Base-by-base conservation (phyloP, 2,329 filamentous ascomycete species). In the Botryotinia narcissicola region DNA sequence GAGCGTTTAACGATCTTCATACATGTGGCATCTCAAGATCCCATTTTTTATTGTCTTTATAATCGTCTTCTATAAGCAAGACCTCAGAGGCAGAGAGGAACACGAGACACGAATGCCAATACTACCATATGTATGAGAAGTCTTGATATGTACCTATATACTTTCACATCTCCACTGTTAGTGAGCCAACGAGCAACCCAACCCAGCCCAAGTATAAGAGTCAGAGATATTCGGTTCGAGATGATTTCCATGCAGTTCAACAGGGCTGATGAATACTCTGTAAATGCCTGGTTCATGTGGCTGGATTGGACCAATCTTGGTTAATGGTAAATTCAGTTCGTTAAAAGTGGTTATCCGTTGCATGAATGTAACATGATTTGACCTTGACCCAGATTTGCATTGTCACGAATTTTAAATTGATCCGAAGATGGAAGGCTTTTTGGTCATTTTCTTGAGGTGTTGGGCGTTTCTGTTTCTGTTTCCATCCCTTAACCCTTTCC, bases 311-410 rank as follows among this genome's bases (percentile, higher is more conserved):
- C 12, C 48, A 51, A 62, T 42, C n/a, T 54, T 54, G 60, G 25
- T 42, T 20, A 18, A 42, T 42, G 60, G 60, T 42, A 20, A 35
- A 67, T 51, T 51, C 44, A 51, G 51, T 6, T 54, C n/a, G 51
- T 16, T 37, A 25, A 20, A 32, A 42, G 63, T 46, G 54, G 44
- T 62, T 62, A 42, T n/a, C 32, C 40, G 42, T 73, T 32, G 51
- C 63, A 61, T 61, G 54, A 70, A 61, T 62, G 59, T 62, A 73
- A 73, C 72, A 73, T 37, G 68, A 71, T 62, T 44, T 44, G 20
- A 32, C 42, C 51, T 44, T 67, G 70, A 25, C 42, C 60, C 59
- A 57, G 44, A 67, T 46, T 70, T 35, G 32, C 68, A 57, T 70
- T 35, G 32, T 70, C 44, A 35, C 46, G 20, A 46, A n/a, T 32